Conservation (phyloP, 1,284 basidiomycete genomes). For the Ganoderma lingzhi region DNA sequence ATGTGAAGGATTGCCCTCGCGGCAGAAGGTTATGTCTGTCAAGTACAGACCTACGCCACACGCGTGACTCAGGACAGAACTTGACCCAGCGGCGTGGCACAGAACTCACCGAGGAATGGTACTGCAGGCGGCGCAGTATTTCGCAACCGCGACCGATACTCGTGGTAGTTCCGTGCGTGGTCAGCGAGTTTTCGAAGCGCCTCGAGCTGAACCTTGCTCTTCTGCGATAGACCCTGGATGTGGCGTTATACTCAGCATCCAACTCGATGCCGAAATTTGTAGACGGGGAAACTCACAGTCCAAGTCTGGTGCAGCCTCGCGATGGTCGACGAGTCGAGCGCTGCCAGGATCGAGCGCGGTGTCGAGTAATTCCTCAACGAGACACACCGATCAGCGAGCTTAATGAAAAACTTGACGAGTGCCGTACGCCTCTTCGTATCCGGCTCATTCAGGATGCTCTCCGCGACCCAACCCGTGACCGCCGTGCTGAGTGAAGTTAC, state of each 20-base stretch:
- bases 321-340: conserved; percentile 94
- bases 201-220: conserved; percentile 86
- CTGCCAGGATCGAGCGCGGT: conserved; percentile 91
- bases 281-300: conserved; percentile 64
- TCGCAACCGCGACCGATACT: conserved; percentile 87
- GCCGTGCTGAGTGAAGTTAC: conserved; percentile 91
- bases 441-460: conserved; percentile 89
- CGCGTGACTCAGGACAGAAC: background rate
- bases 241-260: conserved; percentile 38
- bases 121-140: conserved; percentile 89
- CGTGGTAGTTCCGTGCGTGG: conserved; percentile 90
- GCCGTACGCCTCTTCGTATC: conserved; percentile 89
- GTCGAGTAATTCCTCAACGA: conserved; percentile 92
- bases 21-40: conserved; percentile 94
- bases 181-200: conserved; percentile 87
- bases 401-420: conserved; percentile 96
- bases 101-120: conserved; percentile 84
- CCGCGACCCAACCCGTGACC: conserved; percentile 95
- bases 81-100: conserved; percentile 19
- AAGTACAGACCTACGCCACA: conserved; percentile 75
- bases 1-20: conserved; percentile 91
- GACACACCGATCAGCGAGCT: conserved; percentile 91
- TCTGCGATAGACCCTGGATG: conserved; percentile 81
- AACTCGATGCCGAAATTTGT: conserved; percentile 6
- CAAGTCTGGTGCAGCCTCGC: conserved; percentile 92